Percentiles rank a stretch among this genome's conserved stretches.
Evolutionary conservation across 208 protist species (phyloP).

Genomic region (Crithidia mellificae): DNA sequence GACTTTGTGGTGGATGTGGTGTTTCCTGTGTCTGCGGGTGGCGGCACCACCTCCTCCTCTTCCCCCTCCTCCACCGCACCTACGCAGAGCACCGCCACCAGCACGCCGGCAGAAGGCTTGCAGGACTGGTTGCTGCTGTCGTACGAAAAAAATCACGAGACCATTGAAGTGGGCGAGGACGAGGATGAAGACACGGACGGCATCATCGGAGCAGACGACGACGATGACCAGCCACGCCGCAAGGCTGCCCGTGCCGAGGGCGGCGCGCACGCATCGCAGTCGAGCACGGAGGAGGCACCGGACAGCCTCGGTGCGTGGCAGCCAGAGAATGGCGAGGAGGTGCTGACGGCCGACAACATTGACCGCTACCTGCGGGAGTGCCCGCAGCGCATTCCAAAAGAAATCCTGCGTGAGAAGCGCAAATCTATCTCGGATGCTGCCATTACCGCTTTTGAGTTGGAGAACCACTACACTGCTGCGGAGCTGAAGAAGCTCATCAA

Average conservation of each 20-base stretch:
- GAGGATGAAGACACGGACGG: slow-evolving; percentile 11
- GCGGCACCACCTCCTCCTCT: background rate
- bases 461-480: slow-evolving; percentile 73
- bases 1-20: slow-evolving; percentile 90
- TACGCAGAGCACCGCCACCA: slow-evolving; percentile 8
- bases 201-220: background rate
- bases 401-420: slow-evolving; percentile 57
- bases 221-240: background rate
- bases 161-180: slow-evolving; percentile 48
- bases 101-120: slow-evolving; percentile 7
- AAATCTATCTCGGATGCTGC: slow-evolving; percentile 42
- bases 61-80: background rate
- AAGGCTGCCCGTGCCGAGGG: background rate
- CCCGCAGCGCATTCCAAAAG: slow-evolving; percentile 59
- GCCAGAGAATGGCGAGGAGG: slow-evolving; percentile 48
- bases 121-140: slow-evolving; percentile 77
- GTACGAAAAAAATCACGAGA: slow-evolving; percentile 75
- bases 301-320: slow-evolving; percentile 36
- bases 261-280: background rate
- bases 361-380: slow-evolving; percentile 63
- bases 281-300: slow-evolving; percentile 6
- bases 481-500: slow-evolving; percentile 61
- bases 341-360: slow-evolving; percentile 80
- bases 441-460: slow-evolving; percentile 79
- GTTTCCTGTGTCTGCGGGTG: slow-evolving; percentile 46